phyloP scores from a whole-genome alignment of 106 monocot genomes.

The Dioscorea zingiberensis region DNA sequence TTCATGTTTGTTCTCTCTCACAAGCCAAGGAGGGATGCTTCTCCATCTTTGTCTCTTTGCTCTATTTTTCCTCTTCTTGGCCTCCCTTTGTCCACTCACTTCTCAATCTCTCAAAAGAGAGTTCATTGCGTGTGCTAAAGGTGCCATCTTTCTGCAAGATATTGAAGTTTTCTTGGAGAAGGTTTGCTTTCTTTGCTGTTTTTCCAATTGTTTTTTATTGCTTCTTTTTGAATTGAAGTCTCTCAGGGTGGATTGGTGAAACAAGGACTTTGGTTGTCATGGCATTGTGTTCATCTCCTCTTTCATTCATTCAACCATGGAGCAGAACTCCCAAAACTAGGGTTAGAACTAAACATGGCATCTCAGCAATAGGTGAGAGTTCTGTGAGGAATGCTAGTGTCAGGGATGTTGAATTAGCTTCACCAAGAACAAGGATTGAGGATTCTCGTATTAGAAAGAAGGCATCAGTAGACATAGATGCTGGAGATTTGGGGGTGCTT shows the following conservation, averaged over 20 bases:
- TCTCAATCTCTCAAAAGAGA: background rate
- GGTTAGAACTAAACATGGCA: background rate
- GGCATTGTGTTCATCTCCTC: background rate
- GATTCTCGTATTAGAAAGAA: background rate
- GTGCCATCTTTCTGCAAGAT: background rate
- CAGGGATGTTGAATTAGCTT: background rate
- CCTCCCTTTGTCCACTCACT: background rate
- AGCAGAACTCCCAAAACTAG: background rate
- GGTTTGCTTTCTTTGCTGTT: background rate
- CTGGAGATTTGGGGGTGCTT: constrained; percentile 27
- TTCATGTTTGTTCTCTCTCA: too few relatives aligned
- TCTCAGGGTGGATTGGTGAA: background rate
- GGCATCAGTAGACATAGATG: background rate
- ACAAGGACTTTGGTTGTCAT: background rate
- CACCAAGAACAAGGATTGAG: background rate
- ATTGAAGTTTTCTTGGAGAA: background rate
- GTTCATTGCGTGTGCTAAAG: background rate
- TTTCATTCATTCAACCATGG: background rate
- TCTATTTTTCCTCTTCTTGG: background rate
- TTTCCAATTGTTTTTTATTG: background rate
- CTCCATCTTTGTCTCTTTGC: background rate
- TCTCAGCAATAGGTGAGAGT: background rate
- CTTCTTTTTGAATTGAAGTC: background rate
- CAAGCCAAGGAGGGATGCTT: background rate
- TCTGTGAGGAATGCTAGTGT: background rate